Conservation (phyloP, 1,284 basidiomycete species). For the Volvariella surrecta region DNA sequence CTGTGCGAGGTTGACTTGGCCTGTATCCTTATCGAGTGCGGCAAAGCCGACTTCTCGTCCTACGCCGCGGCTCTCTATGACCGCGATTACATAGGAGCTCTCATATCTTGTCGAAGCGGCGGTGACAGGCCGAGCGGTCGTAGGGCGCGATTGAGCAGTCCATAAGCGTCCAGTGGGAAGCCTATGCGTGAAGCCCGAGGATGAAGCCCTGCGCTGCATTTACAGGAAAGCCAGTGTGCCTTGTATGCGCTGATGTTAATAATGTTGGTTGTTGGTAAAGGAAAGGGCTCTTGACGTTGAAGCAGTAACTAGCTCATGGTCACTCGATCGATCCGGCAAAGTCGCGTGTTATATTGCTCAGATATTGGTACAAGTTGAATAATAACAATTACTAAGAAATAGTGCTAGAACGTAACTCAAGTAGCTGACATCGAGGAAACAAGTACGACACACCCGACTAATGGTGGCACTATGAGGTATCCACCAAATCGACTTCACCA, state of each 20-base stretch:
- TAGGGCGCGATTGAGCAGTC: slow-evolving; percentile 37
- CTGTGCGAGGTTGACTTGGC: slow-evolving; percentile 65
- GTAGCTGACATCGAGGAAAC: too few species aligned
- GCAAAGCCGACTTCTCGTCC: slow-evolving; percentile 82
- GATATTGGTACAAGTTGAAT: too few species aligned
- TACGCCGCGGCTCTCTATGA: slow-evolving; percentile 68
- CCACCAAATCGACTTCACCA: slow-evolving; percentile 1
- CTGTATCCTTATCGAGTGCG: slow-evolving; percentile 75
- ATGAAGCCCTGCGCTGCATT: not conserved
- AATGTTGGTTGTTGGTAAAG: not conserved
- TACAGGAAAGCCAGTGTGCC: too few species aligned
- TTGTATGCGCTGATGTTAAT: not conserved
- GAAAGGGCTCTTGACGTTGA: too few species aligned
- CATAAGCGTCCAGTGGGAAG: slow-evolving; percentile 21
- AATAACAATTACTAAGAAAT: too few species aligned
- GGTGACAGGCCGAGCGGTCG: slow-evolving; percentile 49
- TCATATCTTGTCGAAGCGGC: slow-evolving; percentile 50
- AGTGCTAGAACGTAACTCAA: too few species aligned
- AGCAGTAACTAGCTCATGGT: too few species aligned
- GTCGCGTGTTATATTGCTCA: too few species aligned
- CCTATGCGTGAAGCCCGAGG: slow-evolving; percentile 5
- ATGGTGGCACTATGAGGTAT: slow-evolving; percentile 4
- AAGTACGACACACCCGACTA: too few species aligned
- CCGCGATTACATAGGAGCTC: slow-evolving; percentile 51
- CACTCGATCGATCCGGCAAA: too few species aligned